Evolutionary conservation across 305 asterid species (phyloP), one percentile per base, ranked within the genome.

Genomic region (Lippia alba): DNA sequence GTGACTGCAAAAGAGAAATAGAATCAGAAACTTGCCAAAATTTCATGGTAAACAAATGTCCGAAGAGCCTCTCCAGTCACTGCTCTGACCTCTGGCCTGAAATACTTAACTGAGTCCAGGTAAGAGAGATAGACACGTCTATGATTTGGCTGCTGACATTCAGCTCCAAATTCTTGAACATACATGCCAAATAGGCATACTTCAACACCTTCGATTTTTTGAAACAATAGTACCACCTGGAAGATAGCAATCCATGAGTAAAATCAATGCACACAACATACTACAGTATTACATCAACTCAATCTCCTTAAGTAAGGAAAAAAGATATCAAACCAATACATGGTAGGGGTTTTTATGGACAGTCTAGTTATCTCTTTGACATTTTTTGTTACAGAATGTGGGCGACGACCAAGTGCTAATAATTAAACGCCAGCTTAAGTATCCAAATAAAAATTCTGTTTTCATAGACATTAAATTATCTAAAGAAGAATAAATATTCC

Each of bases 131-230:
- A 91, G 77, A 92, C 98, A 48, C 98, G 91, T 17, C 99, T 91
- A 82, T 92, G 96, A 88, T 95, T 95, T 65, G 99, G 97, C 75
- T 89, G 98, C 77, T 78, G 88, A 68, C 97, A 92, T 82, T 95
- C 99, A 50, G 99, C 85, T 82, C 98, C 99, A 65, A 92, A 95
- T 89, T 95, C 99, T 86, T 95, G 99, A 67, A 95, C 93, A 72
- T 92, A 95, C 99, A 95, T 92, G 79, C 99, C 98, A 76, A 92
- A 95, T 61, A 95, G 83, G 87, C 99, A 95, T 55, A 95, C 99
- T 87, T 95, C 99, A 63, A 95, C 98, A 59, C 97, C 97, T 87
- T 95, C 98, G 76, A 95, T 95, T 78, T 83, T 86, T 81, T 95
- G 99, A 84, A 95, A 95, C 78, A 92, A 82, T 56, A 95, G 82